Evolutionary conservation across 345 rosid species (phyloP).

Genomic region (Hypericum perforatum): DNA sequence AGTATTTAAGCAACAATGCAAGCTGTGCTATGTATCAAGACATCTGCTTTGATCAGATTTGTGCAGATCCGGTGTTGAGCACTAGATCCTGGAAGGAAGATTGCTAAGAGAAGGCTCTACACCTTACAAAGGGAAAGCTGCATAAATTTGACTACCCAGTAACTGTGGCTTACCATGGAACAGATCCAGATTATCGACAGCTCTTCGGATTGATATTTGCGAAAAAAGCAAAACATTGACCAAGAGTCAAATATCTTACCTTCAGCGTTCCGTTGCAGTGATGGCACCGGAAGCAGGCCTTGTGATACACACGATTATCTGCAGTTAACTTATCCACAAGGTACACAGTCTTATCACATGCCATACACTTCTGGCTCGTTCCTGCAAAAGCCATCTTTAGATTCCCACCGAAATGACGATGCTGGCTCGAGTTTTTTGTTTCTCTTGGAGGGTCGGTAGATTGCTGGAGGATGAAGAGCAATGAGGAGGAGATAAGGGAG

Average conservation of each 20-base stretch:
- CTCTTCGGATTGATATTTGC: background rate
- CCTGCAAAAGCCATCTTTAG: constrained; percentile 88
- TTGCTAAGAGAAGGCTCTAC: too few relatives aligned
- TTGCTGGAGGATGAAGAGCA: constrained; percentile 1
- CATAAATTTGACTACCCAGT: too few relatives aligned
- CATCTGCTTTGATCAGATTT: too few relatives aligned
- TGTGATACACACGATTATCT: constrained; percentile 84
- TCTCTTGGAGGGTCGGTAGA: background rate
- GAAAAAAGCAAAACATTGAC: background rate
- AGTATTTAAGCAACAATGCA: too few relatives aligned
- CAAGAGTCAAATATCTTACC: constrained; percentile 24
- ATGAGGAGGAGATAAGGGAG: constrained; percentile 14
- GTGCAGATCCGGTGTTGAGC: too few relatives aligned
- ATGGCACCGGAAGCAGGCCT: constrained; percentile 97
- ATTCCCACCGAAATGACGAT: background rate
- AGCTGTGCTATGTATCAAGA: too few relatives aligned
- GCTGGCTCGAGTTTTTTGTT: background rate
- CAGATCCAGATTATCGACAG: background rate
- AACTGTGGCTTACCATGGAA: background rate
- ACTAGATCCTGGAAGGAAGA: too few relatives aligned
- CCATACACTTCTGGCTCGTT: constrained; percentile 98
- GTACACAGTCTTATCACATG: constrained; percentile 94
- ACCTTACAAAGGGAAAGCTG: too few relatives aligned
- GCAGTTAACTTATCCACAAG: constrained; percentile 94
- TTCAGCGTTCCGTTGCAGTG: constrained; percentile 99